A percentile compares a stretch with the other conserved stretches of the same genome.
Evolutionary conservation across 345 rosid genomes (phyloP).

Genomic region (Geranium rotundifolium): DNA sequence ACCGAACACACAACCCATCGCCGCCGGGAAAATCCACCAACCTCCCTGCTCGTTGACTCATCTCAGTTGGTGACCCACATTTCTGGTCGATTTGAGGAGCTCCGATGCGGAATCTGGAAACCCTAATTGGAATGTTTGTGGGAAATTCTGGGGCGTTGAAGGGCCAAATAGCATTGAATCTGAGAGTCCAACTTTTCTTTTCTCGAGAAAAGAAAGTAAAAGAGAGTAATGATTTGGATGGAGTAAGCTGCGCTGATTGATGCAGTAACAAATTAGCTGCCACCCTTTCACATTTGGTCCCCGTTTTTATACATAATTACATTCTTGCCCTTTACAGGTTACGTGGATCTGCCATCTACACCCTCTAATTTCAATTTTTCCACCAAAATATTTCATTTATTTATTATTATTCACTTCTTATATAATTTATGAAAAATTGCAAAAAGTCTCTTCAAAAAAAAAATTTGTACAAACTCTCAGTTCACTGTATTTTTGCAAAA

Average conservation of each 20-base stretch:
- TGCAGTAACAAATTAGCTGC: too few relatives aligned
- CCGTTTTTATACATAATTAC: too few relatives aligned
- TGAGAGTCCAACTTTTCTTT: slow-evolving; percentile 22
- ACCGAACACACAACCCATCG: slow-evolving; percentile 79
- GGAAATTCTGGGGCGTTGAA: neutral
- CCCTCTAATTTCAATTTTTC: too few relatives aligned
- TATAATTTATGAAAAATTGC: too few relatives aligned
- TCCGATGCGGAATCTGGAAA: slow-evolving; percentile 6
- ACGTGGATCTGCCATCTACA: too few relatives aligned
- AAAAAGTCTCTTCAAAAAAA: too few relatives aligned
- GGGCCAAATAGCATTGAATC: neutral
- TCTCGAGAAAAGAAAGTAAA: slow-evolving; percentile 19
- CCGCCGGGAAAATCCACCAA: slow-evolving; percentile 10
- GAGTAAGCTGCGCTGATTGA: neutral
- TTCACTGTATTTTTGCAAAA: too few relatives aligned
- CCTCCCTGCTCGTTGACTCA: slow-evolving; percentile 29
- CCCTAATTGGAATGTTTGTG: slow-evolving; percentile 1
- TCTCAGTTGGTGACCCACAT: slow-evolving; percentile 11
- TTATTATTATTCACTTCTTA: too few relatives aligned
- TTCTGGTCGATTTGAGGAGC: slow-evolving; percentile 8
- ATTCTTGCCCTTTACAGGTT: too few relatives aligned
- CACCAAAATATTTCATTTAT: too few relatives aligned
- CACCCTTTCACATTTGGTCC: too few relatives aligned
- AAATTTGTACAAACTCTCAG: too few relatives aligned
- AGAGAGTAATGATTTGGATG: slow-evolving; percentile 34